These are phyloP conservation scores for Actinidia arguta DNA, from an alignment of 179 eudicot species.

Conservation along the genomic window DNA sequence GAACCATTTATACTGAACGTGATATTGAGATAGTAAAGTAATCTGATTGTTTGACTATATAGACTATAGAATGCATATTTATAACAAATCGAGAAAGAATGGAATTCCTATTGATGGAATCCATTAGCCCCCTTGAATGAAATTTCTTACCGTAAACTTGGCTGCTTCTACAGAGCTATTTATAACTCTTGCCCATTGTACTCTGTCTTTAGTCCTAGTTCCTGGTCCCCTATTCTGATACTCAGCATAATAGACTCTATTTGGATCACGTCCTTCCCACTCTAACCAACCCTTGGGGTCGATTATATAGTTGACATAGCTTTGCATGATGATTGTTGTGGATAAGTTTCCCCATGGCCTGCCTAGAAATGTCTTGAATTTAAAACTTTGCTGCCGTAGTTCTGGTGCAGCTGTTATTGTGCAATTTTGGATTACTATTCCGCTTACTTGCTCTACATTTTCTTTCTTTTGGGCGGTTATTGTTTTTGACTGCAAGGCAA, in stretches of 20 bases:
- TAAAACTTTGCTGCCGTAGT: not conserved
- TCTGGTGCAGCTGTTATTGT: not conserved
- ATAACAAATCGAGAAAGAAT: not conserved
- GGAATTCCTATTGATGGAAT: slow-evolving; percentile 3
- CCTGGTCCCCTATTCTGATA: not conserved
- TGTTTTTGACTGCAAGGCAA: not conserved
- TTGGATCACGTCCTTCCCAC: not conserved
- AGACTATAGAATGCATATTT: too few relatives aligned
- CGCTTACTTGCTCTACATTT: too few relatives aligned
- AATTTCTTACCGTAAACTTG: not conserved
- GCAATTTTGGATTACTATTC: slow-evolving; percentile 7
- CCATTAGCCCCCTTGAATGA: not conserved
- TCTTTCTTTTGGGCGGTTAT: not conserved
- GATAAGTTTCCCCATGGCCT: not conserved
- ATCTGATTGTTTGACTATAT: too few relatives aligned
- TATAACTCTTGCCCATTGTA: not conserved
- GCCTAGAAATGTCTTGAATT: not conserved
- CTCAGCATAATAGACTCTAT: not conserved
- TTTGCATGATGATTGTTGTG: slow-evolving; percentile 6
- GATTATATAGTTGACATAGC: not conserved
- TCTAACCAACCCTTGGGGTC: not conserved
- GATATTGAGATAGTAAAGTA: too few relatives aligned
- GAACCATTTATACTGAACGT: too few relatives aligned
- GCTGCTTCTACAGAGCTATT: not conserved
- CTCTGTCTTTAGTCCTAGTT: not conserved